phyloP scores from a whole-genome alignment of 176 grass and related monocot genomes.

The Tuctoria greenei region DNA sequence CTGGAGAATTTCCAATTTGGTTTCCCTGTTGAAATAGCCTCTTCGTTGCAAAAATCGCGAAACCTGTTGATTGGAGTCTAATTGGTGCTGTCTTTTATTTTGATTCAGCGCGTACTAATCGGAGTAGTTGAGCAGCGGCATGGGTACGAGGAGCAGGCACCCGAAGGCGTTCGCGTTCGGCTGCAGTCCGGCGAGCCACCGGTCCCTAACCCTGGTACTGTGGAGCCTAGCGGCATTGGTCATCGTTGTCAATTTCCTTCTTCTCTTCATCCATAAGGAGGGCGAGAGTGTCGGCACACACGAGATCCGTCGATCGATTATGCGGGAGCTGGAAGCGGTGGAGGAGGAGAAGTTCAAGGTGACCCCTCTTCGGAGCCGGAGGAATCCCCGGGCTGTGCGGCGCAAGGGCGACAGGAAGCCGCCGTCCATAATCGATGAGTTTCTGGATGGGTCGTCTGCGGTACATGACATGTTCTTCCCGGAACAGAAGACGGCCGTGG shows the following conservation, averaged over 20 bases:
- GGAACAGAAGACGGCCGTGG: slow-evolving; percentile 42
- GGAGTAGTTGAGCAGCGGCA: slow-evolving; percentile 51
- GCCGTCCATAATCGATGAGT: slow-evolving; percentile 77
- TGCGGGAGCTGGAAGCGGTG: slow-evolving; percentile 64
- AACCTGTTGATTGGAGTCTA: neutral
- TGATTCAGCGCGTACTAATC: slow-evolving; percentile 45
- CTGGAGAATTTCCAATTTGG: neutral
- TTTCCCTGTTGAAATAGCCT: neutral
- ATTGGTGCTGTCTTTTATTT: slow-evolving; percentile 6
- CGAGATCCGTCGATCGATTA: slow-evolving; percentile 32
- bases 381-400: slow-evolving; percentile 82
- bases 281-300: slow-evolving; percentile 6
- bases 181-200: slow-evolving; percentile 53
- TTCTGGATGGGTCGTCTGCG: slow-evolving; percentile 79
- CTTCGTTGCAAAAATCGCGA: slow-evolving; percentile 4
- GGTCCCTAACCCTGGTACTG: slow-evolving; percentile 42
- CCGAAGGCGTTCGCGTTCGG: slow-evolving; percentile 54
- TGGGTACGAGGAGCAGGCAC: slow-evolving; percentile 66
- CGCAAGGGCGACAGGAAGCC: slow-evolving; percentile 77
- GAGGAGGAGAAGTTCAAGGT: slow-evolving; percentile 77
- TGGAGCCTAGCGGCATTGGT: slow-evolving; percentile 60
- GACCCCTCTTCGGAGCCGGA: slow-evolving; percentile 53
- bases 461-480: slow-evolving; percentile 91
- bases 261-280: slow-evolving; percentile 44
- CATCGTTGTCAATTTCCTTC: slow-evolving; percentile 66